These are phyloP conservation scores for Alternaria arborescens DNA, from an alignment of 2,329 filamentous ascomycete genomes.

Conservation along the genomic window DNA sequence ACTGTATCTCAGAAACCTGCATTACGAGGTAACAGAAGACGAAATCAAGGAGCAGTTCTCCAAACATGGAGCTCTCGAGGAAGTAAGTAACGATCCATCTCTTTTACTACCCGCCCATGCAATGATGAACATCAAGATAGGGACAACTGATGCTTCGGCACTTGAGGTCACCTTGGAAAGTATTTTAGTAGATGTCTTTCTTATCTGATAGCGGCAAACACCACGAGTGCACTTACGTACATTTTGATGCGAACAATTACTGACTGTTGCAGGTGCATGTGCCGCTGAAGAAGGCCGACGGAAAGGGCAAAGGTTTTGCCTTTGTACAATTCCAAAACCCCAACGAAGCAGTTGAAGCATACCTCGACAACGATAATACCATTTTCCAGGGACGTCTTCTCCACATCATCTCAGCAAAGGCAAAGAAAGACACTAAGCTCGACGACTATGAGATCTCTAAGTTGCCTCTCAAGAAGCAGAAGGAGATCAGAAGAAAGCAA, in stretches of 20 bases:
- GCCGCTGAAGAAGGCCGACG: conserved; percentile 73
- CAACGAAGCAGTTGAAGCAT: conserved; percentile 78
- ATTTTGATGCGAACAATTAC: conserved; percentile 14
- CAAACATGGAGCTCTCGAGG: conserved; percentile 78
- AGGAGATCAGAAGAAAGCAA: conserved; percentile 83
- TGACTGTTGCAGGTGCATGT: conserved; percentile 77
- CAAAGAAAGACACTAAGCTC: conserved; percentile 81
- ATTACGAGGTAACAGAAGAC: conserved; percentile 79
- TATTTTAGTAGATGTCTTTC: conserved; percentile 99
- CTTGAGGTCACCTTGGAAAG: conserved; percentile 89
- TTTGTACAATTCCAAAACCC: conserved; percentile 81
- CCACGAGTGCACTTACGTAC: neutral
- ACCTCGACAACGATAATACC: conserved; percentile 79
- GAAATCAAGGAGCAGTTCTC: conserved; percentile 78
- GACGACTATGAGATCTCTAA: conserved; percentile 92
- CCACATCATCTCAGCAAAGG: conserved; percentile 85
- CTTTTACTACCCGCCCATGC: conserved; percentile 28
- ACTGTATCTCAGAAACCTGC: conserved; percentile 87
- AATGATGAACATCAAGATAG: conserved; percentile 98
- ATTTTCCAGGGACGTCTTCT: conserved; percentile 92
- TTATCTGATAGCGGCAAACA: conserved; percentile 71
- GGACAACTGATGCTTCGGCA: conserved; percentile 97
- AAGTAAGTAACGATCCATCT: conserved; percentile 70
- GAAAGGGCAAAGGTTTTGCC: conserved; percentile 86
- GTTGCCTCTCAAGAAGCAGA: conserved; percentile 92